These are phyloP conservation scores for Trichosporon inkin DNA, from an alignment of 1,284 basidiomycete genomes.

Conservation along the genomic window DNA sequence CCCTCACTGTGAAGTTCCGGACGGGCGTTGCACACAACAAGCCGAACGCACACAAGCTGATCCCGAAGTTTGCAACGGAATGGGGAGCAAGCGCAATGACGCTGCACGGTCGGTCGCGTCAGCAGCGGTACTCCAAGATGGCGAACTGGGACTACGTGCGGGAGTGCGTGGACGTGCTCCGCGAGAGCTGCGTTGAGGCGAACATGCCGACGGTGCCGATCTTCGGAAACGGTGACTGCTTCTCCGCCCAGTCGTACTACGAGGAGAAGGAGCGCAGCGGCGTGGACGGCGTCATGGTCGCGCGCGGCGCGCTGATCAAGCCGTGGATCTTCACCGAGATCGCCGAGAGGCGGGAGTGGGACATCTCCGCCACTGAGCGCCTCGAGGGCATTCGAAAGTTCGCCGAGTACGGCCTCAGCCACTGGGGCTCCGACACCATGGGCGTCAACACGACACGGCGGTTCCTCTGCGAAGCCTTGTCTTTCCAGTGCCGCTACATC, in stretches of 20 bases:
- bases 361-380: slow-evolving; percentile 86
- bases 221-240: slow-evolving; percentile 93
- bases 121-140: slow-evolving; percentile 81
- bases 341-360: slow-evolving; percentile 87
- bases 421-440: slow-evolving; percentile 79
- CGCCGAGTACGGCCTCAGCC: slow-evolving; percentile 68
- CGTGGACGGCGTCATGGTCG: slow-evolving; percentile 94
- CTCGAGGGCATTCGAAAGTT: slow-evolving; percentile 80
- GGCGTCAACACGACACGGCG: slow-evolving; percentile 90
- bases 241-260: slow-evolving; percentile 65
- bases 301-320: slow-evolving; percentile 90
- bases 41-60: slow-evolving; percentile 85
- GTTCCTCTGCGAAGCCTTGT: slow-evolving; percentile 90
- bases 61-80: slow-evolving; percentile 74
- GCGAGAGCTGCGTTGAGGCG: slow-evolving; percentile 69
- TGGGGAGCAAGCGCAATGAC: slow-evolving; percentile 78
- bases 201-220: slow-evolving; percentile 79
- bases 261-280: slow-evolving; percentile 68
- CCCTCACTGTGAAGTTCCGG: slow-evolving; percentile 90
- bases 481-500: slow-evolving; percentile 91
- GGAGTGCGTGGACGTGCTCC: slow-evolving; percentile 76
- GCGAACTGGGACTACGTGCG: slow-evolving; percentile 88
- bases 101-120: slow-evolving; percentile 88
- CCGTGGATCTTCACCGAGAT: slow-evolving; percentile 95
- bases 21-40: slow-evolving; percentile 84